Base-by-base conservation (phyloP, 2,329 filamentous ascomycete genomes). In the Fragosphaeria purpurea region DNA sequence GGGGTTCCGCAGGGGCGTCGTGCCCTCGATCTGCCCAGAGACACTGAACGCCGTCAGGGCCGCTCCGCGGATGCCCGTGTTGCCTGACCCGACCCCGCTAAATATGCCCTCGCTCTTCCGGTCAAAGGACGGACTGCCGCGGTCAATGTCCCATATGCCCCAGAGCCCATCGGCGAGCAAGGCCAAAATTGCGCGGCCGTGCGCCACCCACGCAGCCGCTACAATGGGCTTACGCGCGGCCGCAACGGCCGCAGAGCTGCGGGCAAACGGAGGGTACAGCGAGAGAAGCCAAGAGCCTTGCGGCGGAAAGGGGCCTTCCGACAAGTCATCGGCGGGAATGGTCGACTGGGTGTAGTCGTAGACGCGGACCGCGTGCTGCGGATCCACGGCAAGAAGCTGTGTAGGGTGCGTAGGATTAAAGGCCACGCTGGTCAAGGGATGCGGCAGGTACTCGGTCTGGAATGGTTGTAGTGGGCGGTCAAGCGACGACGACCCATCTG, bases 121-220 rank as follows among this genome's bases (percentile, higher is more conserved):
- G 31, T 11, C 11, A 1, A 56, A 50, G 38, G 71, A 62, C 2
- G 77, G 75, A 40, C 74, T 75, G 34, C 70, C 70, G 7, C 79
- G 77, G 54, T 83, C 77, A 43, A 84, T 71, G 57, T 84, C 80
- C 80, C 80, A 84, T 37, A 84, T 76, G 11, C 79, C 81, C 81
- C 81, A 84, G 61, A 80, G 79, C 6, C 80, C 81, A 57, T 84
- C 81, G 1, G 76, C 75, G 4, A 83, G 66, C 3, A 84, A 67
- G 1, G 71, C 70, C 41, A 84, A 65, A 33, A 84, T 67, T 5
- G 80, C 80, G 44, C 75, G 72, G 8, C 81, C 81, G 52, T 76
- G 74, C 2, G 74, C 69, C 45, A 83, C 74, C 81, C 81, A 84
- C 5, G 74, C 71, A 1, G 80, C 77, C 46, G 79, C 79, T 11